Conservation (phyloP, 2,329 filamentous ascomycete genomes). For the Fusarium luffae region DNA sequence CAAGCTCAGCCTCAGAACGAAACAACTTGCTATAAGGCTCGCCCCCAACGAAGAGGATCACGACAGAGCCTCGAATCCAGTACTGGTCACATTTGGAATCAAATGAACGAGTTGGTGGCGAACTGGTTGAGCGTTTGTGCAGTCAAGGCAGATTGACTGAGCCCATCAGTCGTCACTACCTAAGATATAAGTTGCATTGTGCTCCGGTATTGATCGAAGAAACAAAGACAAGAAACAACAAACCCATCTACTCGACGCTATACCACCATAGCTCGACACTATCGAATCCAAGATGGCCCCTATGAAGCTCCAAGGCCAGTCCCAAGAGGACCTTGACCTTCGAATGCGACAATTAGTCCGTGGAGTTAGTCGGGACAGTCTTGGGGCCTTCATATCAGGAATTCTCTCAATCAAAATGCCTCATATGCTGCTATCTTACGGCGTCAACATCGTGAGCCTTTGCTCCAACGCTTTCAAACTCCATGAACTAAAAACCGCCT, state of each 20-base stretch:
- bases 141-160: not conserved
- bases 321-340: not conserved
- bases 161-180: rapidly evolving
- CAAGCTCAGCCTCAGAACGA: not conserved
- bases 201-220: rapidly evolving
- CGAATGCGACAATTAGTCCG: not conserved
- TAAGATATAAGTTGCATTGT: not conserved
- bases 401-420: not conserved
- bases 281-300: not conserved
- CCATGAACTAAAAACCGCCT: not conserved
- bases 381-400: not conserved
- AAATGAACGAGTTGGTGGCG: not conserved
- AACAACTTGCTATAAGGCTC: not conserved
- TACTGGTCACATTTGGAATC: not conserved
- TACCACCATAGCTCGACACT: not conserved
- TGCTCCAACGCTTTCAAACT: not conserved
- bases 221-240: rapidly evolving
- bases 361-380: not conserved
- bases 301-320: not conserved
- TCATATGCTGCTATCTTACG: not conserved
- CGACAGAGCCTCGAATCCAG: not conserved
- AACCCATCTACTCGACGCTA: not conserved
- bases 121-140: no score
- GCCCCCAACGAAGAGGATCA: no score
- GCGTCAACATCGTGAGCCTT: not conserved